Conservation (phyloP, 768 basidiomycete species). For the Leccinum boreale region DNA sequence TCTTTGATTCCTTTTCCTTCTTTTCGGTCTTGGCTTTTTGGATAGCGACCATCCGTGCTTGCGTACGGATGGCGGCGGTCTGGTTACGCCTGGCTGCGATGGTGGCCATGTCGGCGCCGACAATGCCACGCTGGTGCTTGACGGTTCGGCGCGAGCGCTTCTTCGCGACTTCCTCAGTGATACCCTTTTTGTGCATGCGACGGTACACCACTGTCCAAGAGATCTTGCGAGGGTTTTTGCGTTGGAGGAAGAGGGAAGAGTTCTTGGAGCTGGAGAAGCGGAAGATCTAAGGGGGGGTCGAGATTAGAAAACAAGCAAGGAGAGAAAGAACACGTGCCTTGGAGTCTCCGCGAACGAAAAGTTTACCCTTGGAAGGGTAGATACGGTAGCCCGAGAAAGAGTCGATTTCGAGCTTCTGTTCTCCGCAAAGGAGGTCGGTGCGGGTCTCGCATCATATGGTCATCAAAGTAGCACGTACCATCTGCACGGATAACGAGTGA, state of each 20-base stretch:
- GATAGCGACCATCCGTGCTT: constrained; percentile 82
- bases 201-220: constrained; percentile 94
- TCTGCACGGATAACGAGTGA: constrained; percentile 11
- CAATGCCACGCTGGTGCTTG: constrained; percentile 97
- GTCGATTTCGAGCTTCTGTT: constrained; percentile 96
- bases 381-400: constrained; percentile 96
- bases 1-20: constrained; percentile 94
- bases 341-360: constrained; percentile 94
- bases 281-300: constrained; percentile 65
- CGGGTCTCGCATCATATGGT: not conserved
- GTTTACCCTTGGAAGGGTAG: constrained; percentile 96
- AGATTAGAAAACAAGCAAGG: not conserved
- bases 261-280: constrained; percentile 93
- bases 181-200: constrained; percentile 99
- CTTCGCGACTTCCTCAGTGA: constrained; percentile 99
- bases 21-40: constrained; percentile 94
- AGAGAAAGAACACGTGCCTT: constrained; percentile 56
- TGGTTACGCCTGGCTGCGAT: constrained; percentile 94
- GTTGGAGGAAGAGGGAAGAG: constrained; percentile 95
- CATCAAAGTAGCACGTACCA: constrained; percentile 18
- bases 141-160: constrained; percentile 95
- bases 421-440: constrained; percentile 13
- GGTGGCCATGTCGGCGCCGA: constrained; percentile 89
- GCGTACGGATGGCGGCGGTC: constrained; percentile 77
- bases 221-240: constrained; percentile 99